Evolutionary conservation across 768 basidiomycete species (phyloP).

Genomic region (Daedaleopsis sinensis): DNA sequence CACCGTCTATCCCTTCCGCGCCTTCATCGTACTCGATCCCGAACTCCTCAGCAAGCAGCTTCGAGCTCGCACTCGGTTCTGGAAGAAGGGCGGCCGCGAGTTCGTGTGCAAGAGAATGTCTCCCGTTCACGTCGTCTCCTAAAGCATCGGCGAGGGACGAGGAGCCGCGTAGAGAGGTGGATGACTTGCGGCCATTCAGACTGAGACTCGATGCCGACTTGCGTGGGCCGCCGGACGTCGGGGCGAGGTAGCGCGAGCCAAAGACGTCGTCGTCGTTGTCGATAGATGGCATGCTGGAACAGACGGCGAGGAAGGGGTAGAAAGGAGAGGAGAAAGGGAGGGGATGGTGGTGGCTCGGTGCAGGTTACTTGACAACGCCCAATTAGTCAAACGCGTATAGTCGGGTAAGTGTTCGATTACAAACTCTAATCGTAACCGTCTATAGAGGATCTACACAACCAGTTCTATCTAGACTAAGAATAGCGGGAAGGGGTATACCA

Average conservation of each 20-base stretch:
- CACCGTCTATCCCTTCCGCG: slow-evolving; percentile 77
- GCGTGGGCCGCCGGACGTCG: slow-evolving; percentile 27
- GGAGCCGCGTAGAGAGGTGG: slow-evolving; percentile 48
- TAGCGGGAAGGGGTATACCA: neutral
- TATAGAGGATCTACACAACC: too few species aligned
- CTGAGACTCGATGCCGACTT: slow-evolving; percentile 33
- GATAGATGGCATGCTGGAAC: slow-evolving; percentile 14
- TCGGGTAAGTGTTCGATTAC: neutral
- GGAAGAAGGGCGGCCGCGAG: slow-evolving; percentile 87
- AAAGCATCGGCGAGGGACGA: slow-evolving; percentile 39
- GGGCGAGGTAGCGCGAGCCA: slow-evolving; percentile 34
- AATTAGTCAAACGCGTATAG: slow-evolving; percentile 1
- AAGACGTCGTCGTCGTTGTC: slow-evolving; percentile 27
- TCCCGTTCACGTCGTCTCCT: slow-evolving; percentile 49
- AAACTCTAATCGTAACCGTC: neutral
- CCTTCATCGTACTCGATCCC: slow-evolving; percentile 90
- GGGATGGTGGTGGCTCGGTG: slow-evolving; percentile 17
- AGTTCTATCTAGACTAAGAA: too few species aligned
- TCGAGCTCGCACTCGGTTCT: slow-evolving; percentile 78
- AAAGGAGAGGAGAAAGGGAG: neutral
- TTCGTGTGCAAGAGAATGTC: slow-evolving; percentile 83
- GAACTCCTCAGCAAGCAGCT: slow-evolving; percentile 83
- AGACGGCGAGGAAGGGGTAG: neutral
- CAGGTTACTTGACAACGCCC: slow-evolving; percentile 23
- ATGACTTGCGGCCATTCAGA: slow-evolving; percentile 47